Base-by-base conservation (phyloP, 2,329 filamentous ascomycete genomes). In the Penicillium sclerotigenum region DNA sequence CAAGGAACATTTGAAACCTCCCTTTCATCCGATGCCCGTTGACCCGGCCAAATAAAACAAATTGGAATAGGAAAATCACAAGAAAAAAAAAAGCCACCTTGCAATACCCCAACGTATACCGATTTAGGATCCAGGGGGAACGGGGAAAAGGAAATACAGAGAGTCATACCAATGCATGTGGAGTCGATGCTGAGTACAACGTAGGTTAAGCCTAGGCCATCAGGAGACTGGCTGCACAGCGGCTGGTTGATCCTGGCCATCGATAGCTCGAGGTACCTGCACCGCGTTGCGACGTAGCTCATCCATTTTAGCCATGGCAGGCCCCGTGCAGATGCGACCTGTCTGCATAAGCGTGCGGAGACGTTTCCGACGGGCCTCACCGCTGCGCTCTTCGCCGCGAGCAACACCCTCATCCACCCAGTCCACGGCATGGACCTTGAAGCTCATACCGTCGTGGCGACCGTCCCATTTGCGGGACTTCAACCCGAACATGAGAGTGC, bases 371-470 rank as follows among this genome's bases (percentile, higher is more conserved):
- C 74, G 73, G 38, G 78, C 75, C 70, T 77, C 66, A 62, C 77
- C 69, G 64, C 76, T 68, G 62, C 80, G 65, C 68, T 80, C 69
- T 73, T 79, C 69, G 63, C 79, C 72, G 54, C 73, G 68, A 66
- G 76, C 67, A 56, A 77, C 54, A 76, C 82, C 60, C 80, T 94
- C 91, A 60, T 90, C 87, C 0, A 97, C 89, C 87, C 92, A 97
- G 50, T 91, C 86, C 11, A 96, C 83, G 50, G 86, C 85, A 59
- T 86, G 81, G 46, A 99, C 84, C 81, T 89, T 91, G 74, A 90
- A 97, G 71, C 91, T 96, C 72, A 96, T 83, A 3, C 92, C 92
- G 64, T 96, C 91, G 68, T 97, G 91, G 14, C 80, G 80, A 24
- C 81, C 83, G 7, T 85, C 88, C 80, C 91, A 97, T 57, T 88